Evolutionary conservation across 2,329 filamentous ascomycete genomes (phyloP), one percentile per base, ranked within the genome.

Genomic region (Fusarium azukiicola): DNA sequence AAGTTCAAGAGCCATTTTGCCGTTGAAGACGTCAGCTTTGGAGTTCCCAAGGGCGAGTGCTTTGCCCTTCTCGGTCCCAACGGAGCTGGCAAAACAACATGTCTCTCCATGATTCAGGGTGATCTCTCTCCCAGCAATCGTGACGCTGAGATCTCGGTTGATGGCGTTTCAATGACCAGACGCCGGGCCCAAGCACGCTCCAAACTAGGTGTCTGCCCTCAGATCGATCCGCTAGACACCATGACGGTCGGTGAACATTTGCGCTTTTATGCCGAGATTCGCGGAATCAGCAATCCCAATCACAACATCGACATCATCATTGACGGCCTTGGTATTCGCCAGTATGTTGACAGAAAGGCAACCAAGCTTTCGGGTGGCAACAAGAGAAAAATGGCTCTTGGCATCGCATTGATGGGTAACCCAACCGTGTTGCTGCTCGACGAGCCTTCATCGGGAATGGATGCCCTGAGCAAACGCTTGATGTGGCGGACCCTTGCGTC

Each of bases 161-260:
- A 96, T 77, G 91, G 93, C 67, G 90, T 93, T 21, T 94, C 94
- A 23, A 93, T 96, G 67, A 91, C 92, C 40, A 90, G 89, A 68
- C 92, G 94, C 78, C 91, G 93, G n/a, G 92, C 94, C 6, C 88
- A 90, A 6, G 95, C 95, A 9, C 90, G 95, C 66, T 88, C 90
- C 6, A 92, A 94, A 76, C 91, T 97, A 1, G 95, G 95, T 52
- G 88, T 97, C 0, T 97, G 95, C 81, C 95, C 96, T 1, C 95
- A 95, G 82, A 93, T 94, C 75, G 93, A 95, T 81, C 95, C 95
- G 6, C 94, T 96, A 86, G 96, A 97, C 84, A 90, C 93, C 50
- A 94, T 97, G 91, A 96, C 95, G 0, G 95, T 96, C 0, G 87
- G 91, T 2, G 94, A 97, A 83, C 95, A 97, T 79, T 89, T 97